Evolutionary conservation across 805 yeast species (phyloP).

Genomic region (Cyberlindnera lachancei): DNA sequence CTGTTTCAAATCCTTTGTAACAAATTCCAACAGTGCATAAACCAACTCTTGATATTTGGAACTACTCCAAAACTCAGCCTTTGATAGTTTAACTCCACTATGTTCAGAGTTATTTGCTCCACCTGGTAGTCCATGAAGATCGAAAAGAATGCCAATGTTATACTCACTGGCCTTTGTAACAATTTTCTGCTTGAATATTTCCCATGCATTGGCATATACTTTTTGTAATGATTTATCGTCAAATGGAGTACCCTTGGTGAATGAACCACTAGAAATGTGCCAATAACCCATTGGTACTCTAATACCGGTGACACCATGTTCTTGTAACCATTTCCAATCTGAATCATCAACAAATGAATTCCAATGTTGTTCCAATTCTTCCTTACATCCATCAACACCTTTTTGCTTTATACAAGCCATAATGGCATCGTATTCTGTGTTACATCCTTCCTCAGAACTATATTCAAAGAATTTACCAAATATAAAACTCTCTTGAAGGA

Average conservation of each 20-base stretch:
- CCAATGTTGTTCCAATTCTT: slow-evolving; percentile 61
- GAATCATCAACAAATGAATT: slow-evolving; percentile 46
- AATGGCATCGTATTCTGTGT: slow-evolving; percentile 71
- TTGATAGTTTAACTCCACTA: slow-evolving; percentile 58
- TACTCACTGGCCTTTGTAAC: slow-evolving; percentile 51
- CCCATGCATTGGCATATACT: slow-evolving; percentile 76
- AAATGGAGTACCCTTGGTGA: slow-evolving; percentile 56
- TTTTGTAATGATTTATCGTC: slow-evolving; percentile 35
- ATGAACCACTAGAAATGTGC: slow-evolving; percentile 64
- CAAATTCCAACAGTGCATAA: slow-evolving; percentile 44
- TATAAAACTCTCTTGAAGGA: slow-evolving; percentile 77
- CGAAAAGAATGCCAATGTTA: slow-evolving; percentile 71
- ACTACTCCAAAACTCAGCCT: slow-evolving; percentile 59
- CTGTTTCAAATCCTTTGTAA: slow-evolving; percentile 50
- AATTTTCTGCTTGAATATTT: slow-evolving; percentile 44
- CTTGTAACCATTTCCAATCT: slow-evolving; percentile 74
- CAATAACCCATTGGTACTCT: slow-evolving; percentile 91
- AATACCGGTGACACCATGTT: slow-evolving; percentile 66
- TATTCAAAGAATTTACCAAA: slow-evolving; percentile 52
- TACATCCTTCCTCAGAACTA: slow-evolving; percentile 51
- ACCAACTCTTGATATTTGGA: slow-evolving; percentile 36
- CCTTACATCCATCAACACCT: slow-evolving; percentile 48
- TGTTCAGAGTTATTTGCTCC: slow-evolving; percentile 89
- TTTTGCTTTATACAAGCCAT: slow-evolving; percentile 35
- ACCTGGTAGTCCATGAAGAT: slow-evolving; percentile 84